Percentiles rank a stretch among this genome's conserved stretches.
phyloP scores from a whole-genome alignment of 352 stramenopile genomes.

The Phytopythium montanum region DNA sequence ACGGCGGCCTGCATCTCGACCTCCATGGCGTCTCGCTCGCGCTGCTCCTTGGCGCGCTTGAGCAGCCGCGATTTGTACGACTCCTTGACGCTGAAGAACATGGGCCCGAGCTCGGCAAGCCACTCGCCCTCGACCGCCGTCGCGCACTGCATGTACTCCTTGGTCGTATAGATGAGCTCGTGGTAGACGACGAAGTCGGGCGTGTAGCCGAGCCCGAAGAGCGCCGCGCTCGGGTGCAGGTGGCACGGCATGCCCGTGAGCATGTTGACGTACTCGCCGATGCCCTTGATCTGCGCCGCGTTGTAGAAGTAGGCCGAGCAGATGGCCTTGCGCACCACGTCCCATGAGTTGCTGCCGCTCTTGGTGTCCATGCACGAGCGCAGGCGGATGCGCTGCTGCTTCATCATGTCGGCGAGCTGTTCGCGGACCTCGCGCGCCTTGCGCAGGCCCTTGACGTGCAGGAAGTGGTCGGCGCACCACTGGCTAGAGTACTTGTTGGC shows the following conservation, averaged over 20 bases:
- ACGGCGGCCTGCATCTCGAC: conserved; percentile 63
- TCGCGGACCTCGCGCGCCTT: conserved; percentile 90
- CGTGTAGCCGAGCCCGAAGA: conserved; percentile 98
- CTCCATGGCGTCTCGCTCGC: conserved; percentile 77
- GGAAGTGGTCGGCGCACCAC: conserved; percentile 96
- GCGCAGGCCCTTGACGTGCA: conserved; percentile 95
- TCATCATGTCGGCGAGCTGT: conserved; percentile 98
- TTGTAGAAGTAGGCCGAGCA: conserved; percentile 99
- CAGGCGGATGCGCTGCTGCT: conserved; percentile 93
- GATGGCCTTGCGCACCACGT: conserved; percentile 98
- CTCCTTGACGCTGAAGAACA: conserved; percentile 99
- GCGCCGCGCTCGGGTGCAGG: conserved; percentile 95
- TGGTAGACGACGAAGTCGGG: conserved; percentile 99
- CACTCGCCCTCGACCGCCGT: conserved; percentile 99
- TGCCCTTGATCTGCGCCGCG: conserved; percentile 97
- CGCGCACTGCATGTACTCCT: conserved; percentile 98
- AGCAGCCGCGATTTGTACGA: conserved; percentile 92
- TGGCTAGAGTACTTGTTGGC: conserved; percentile 93
- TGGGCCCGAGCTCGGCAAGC: conserved; percentile 98
- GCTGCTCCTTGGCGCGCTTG: conserved; percentile 86
- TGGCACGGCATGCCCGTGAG: conserved; percentile 97
- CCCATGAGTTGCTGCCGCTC: conserved; percentile 68
- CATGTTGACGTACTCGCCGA: conserved; percentile 99
- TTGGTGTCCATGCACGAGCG: conserved; percentile 67
- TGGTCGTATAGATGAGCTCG: conserved; percentile 99